Evolutionary conservation across 208 protist genomes (phyloP).

Genomic region (Sergeia podlipaevii): DNA sequence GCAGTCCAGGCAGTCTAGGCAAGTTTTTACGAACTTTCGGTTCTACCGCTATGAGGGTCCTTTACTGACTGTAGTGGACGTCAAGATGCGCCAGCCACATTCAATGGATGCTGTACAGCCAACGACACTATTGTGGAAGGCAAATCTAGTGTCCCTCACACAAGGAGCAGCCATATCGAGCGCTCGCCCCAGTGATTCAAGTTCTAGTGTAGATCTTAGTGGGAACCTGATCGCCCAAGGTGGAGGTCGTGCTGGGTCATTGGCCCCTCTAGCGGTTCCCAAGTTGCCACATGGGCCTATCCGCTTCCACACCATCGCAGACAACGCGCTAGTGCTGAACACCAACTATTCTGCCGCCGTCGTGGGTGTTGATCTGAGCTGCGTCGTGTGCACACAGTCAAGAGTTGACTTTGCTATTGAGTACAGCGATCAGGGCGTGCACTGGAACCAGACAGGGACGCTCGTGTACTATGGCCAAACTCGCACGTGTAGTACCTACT

Average conservation of each 20-base stretch:
- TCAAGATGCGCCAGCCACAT: too few species aligned
- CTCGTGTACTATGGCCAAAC: conserved; percentile 11
- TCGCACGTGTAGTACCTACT: too few species aligned
- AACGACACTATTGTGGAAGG: not conserved
- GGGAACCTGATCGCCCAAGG: too few species aligned
- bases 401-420: conserved; percentile 36
- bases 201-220: too few species aligned
- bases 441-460: conserved; percentile 22
- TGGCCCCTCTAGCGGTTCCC: too few species aligned
- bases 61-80: conserved; percentile 15
- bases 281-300: conserved; percentile 8
- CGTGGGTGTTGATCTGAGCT: conserved; percentile 22
- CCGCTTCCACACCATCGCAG: conserved; percentile 11
- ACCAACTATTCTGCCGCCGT: conserved; percentile 16
- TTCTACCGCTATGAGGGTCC: conserved; percentile 35
- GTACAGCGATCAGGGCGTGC: conserved; percentile 35
- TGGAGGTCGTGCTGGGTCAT: too few species aligned
- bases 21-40: conserved; percentile 17
- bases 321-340: conserved; percentile 18
- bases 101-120: too few species aligned
- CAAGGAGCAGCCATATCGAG: too few species aligned
- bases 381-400: not conserved
- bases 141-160: too few species aligned
- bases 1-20: conserved; percentile 8
- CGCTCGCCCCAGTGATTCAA: too few species aligned